phyloP scores from a whole-genome alignment of 2,329 filamentous ascomycete species.

The Hymenoscyphus scutula region DNA sequence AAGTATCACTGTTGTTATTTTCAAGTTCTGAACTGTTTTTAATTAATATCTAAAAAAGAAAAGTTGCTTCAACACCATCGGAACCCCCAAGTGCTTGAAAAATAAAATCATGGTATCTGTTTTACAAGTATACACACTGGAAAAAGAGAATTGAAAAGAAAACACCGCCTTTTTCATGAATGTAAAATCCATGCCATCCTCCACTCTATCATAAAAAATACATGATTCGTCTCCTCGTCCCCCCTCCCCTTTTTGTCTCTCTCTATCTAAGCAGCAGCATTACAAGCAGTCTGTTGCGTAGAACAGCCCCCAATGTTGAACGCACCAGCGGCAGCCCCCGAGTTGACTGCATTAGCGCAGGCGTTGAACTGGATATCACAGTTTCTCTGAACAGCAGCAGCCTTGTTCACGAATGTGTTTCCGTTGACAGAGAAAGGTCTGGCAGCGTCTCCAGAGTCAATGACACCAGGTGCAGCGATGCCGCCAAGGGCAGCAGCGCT shows the following conservation, averaged over 20 bases:
- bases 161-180: too few species aligned
- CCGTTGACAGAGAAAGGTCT: slow-evolving; percentile 57
- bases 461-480: slow-evolving; percentile 47
- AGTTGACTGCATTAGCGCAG: slow-evolving; percentile 57
- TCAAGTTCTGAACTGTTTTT: too few species aligned
- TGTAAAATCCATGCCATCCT: too few species aligned
- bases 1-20: too few species aligned
- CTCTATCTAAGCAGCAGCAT: not conserved
- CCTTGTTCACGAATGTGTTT: slow-evolving; percentile 55
- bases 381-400: slow-evolving; percentile 54
- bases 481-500: slow-evolving; percentile 42
- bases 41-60: too few species aligned
- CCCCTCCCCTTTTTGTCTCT: not conserved
- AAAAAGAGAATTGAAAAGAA: too few species aligned
- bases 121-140: too few species aligned
- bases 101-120: too few species aligned
- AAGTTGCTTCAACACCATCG: too few species aligned
- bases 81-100: too few species aligned
- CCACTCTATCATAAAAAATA: too few species aligned
- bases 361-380: slow-evolving; percentile 63
- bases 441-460: slow-evolving; percentile 46
- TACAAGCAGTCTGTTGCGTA: not conserved
- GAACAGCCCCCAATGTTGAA: not conserved
- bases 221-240: too few species aligned
- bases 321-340: slow-evolving; percentile 12